Evolutionary conservation across 2,329 filamentous ascomycete genomes (phyloP), one percentile per base, ranked within the genome.

Genomic region (Fonsecaea monophora): DNA sequence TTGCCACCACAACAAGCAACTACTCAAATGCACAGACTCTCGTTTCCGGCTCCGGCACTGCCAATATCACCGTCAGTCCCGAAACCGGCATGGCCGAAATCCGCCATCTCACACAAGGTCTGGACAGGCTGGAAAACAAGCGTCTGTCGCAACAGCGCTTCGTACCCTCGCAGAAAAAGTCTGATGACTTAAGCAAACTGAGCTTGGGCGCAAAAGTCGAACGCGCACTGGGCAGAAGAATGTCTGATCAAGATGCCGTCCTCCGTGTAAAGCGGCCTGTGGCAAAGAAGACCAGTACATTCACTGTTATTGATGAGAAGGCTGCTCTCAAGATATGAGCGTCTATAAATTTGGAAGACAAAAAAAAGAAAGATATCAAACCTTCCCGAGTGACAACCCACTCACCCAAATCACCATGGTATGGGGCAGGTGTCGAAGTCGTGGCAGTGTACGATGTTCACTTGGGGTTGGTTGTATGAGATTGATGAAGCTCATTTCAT

Each of bases 141-240:
- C 91, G 90, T 57, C 88, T 97, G 34, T 83, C 87, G 73, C 87
- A 90, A 74, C 94, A 97, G 82, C 90, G 94, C 73, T 94, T 94
- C 75, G 84, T 88, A 64, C 87, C 94, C 70, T 90, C 84, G 77
- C 87, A 90, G 70, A 89, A 94, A 79, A 96, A 96, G 84, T 87
- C 85, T 21, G 91, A 92, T 74, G 89, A 90, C 77, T 84, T 96
- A 79, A 89, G 88, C 82, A 96, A 96, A 82, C 86, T 96, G 66
- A 93, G 93, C 42, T 86, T 97, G 60, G 91, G 93, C 56, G 93
- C 93, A 68, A 97, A 97, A 82, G 87, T 97, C 48, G 93, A 97
- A 78, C 89, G 94, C 68, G 93, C 94, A 25, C 87, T 97, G 63
- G 90, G 90, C 72, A 86, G 93, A 72, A 87, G 94, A 75, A 95